Evolutionary conservation across 139 green algal species (phyloP), one percentile per base, ranked within the genome.

Genomic region (Tetradesmus obliquus): DNA sequence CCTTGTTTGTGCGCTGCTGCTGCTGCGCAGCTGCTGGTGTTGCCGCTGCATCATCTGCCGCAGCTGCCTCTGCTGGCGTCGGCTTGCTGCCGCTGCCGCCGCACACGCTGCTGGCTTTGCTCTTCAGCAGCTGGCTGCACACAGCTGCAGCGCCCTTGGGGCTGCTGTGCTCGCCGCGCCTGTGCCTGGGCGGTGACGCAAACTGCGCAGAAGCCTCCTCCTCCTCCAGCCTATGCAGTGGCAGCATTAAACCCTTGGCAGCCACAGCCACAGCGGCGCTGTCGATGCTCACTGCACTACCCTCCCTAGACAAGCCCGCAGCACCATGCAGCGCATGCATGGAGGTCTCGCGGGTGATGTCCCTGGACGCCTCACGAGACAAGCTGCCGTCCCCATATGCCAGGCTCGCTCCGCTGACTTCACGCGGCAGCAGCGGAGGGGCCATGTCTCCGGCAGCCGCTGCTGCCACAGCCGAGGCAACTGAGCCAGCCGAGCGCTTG

Each of bases 161-260:
- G 22, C 55, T 79, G 10, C 19, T 53, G 15, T 32, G 54, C 55
- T 86, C 88, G 20, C 88, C 88, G 12, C 88, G 55, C 76, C 79
- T 86, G 74, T 86, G 88, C 88, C 84, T 87, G 32, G 88, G 88
- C 45, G 88, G 88, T 57, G 88, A 91, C 3, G 72, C 19, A n/a
- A 55, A 71, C 55, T 57, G 8, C 17, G 20, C 24, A 45, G 55
- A 8, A 79, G 1, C 13, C 8, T 20, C 55, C 5, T 69, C 86
- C 6, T 69, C 82, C 19, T 32, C 51, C 20, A 90, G 71, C 69
- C 24, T 69, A 3, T 84, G 20, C 17, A 86, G 12, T 3, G 79
- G 88, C 53, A 86, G 76, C 79, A 71, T 60, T 9, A 91, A 45
- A 20, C 76, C 55, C 45, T 87, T 91, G 55, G 76, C 88, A 53